Base-by-base conservation (phyloP, 75 land plant species). In the Adiantum capillusveneris region DNA sequence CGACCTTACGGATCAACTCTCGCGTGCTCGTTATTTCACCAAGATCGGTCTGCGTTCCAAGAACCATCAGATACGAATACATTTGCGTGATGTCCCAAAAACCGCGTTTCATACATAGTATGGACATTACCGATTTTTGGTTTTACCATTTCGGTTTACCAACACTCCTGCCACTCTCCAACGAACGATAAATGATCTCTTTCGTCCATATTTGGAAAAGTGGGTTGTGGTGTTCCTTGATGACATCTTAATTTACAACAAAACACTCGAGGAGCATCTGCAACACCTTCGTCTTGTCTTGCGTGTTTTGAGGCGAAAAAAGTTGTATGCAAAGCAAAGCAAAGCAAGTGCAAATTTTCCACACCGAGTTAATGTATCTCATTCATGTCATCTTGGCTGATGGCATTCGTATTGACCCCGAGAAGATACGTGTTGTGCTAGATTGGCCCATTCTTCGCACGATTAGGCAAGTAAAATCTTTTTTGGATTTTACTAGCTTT, bases 31-130 rank as follows among this genome's bases (percentile, higher is more conserved):
- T 11, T 46, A 21, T 14, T 67, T 48, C 39, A 21, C 69, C 14
- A 67, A 67, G 26, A 31, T 67, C 34, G 63, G 45, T 34, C 28
- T 58, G 51, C 17, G 39, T 0, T 19, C 51, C 11, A 60, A 53
- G 29, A 57, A 67, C 27, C 60, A 67, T 19, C 62, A 57, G 29
- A 67, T 67, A 12, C 31, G 26, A 24, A 44, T 67, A 14, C 22
- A 46, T 7, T 26, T n/a, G 13, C 42, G 19, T n/a, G 69, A 67
- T 43, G 41, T 59, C 6, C 44, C 29, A 12, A 65, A 65, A 20
- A 65, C 60, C 14, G 67, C 58, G 9, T 65, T 65, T 41, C 22
- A 24, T 5, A 56, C 58, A 21, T 26, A n/a, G 22, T 56, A 25
- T 29, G 58, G 58, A 21, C 6, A 56, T 29, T 56, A 56, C 27